phyloP scores from a whole-genome alignment of 768 basidiomycete species.

The Pholiota microspora region DNA sequence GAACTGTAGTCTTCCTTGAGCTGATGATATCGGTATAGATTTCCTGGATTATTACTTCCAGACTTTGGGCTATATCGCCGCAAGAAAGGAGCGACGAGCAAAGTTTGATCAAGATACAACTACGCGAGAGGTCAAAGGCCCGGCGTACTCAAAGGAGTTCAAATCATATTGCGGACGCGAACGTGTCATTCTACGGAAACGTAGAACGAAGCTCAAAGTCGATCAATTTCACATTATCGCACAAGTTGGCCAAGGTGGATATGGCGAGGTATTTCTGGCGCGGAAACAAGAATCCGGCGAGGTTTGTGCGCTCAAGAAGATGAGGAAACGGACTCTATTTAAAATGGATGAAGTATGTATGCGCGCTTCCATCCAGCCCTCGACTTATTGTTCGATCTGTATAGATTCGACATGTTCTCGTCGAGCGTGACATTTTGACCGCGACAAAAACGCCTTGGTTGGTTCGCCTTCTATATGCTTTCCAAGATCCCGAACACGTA shows the following conservation, averaged over 20 bases:
- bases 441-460: conserved; percentile 98
- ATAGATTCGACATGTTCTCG: conserved; percentile 94
- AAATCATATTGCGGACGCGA: conserved; percentile 93
- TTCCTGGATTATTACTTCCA: conserved; percentile 99
- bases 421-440: conserved; percentile 96
- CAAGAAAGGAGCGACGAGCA: conserved; percentile 80
- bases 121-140: conserved; percentile 53
- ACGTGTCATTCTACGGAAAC: conserved; percentile 85
- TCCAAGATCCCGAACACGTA: conserved; percentile 88
- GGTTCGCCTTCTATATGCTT: conserved; percentile 91
- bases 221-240: conserved; percentile 98
- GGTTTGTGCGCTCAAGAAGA: conserved; percentile 96
- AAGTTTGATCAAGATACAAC: conserved; percentile 83
- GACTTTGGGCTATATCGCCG: conserved; percentile 82
- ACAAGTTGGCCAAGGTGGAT: conserved; percentile 98
- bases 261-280: conserved; percentile 96
- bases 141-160: conserved; percentile 76
- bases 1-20: conserved; percentile 2
- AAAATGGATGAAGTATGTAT: conserved; percentile 94
- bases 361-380: background rate
- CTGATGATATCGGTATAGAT: conserved; percentile 43
- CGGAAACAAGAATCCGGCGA: conserved; percentile 94
- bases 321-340: conserved; percentile 89
- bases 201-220: conserved; percentile 89
- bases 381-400: conserved; percentile 1